Evolutionary conservation across 1,284 basidiomycete species (phyloP), one percentile per base, ranked within the genome.

Genomic region (Athelia sp.): DNA sequence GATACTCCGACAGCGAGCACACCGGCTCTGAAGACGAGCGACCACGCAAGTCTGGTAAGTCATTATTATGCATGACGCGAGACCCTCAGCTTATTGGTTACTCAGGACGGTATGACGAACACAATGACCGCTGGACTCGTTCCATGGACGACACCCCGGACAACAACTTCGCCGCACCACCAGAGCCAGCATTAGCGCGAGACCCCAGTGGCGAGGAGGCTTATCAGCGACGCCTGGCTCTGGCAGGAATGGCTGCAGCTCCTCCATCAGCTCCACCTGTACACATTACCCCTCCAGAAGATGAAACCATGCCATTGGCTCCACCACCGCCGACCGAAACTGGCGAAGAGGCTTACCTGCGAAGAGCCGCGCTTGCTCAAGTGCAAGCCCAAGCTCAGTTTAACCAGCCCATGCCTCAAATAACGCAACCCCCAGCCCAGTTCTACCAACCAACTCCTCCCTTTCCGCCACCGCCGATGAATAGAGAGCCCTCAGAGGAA

Each of bases 291-390:
- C 45, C 4, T 51, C 36, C n/a, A n/a, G 8, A 40, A 40, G 26
- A 29, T 4, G 26, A 29, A 29, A 29, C 63, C 22, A 45, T 54
- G 9, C 52, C 56, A 1, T 38, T 24, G 19, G 15, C 43, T 13
- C 50, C 60, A 29, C 36, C 52, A 14, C 50, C 62, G 19, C 23
- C 55, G n/a, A 19, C 62, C 8, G 71, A 79, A 58, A 76, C 78
- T 1, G 84, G 83, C n/a, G 86, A 87, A 52, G 87, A 89, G 54
- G 87, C 78, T 2, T 86, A 86, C 57, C 70, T 81, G 23, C 74
- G 79, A 24, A 78, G 83, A 15, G 58, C 84, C 29, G 79, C 79
- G 0, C 69, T 88, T 72, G 81, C 78, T n/a, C 62, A 62, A 47
- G 55, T 18, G 15, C 60, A 34, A 60, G 55, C 51, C 56, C 51